Base-by-base conservation (phyloP, 2,329 filamentous ascomycete species). In the Calonectria hawksworthii region DNA sequence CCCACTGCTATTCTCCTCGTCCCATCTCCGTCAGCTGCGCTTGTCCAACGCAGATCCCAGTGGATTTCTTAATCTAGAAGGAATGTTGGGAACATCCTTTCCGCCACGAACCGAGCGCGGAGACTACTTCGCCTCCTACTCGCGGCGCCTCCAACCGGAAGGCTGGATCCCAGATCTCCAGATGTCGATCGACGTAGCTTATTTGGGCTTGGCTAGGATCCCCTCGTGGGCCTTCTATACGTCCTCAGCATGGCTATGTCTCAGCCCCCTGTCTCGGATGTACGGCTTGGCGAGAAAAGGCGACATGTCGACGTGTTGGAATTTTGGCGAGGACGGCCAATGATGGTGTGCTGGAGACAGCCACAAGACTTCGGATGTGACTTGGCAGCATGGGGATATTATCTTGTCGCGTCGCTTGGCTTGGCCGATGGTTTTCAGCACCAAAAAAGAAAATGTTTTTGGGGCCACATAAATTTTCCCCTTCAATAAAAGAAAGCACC, bases 141-240 rank as follows among this genome's bases (percentile, higher is more conserved):
- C 56, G 16, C 6, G 13, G 41, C 47, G 10, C 38, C 51, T 23
- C 18, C 56, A 65, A 54, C 36, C 34, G n/a, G 47, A 65, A 44
- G 32, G 23, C 32, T 23, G 28, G 30, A 64, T 50, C n/a, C 11
- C 23, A 36, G 30, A 64, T 44, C 32, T 36, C 30, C 26, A 54
- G 21, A 65, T 71, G 59, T 14, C 47, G 59, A 71, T 71, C 47
- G 44, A 54, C 54, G 26, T 23, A 50, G n/a, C 36, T 64, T 44
- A 41, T 44, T 38, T 63, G 26, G 23, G 54, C 41, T 51, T 50
- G 41, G 67, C 41, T 47, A 10, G 34, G 51, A 56, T 54, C 23
- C n/a, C n/a, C n/a, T n/a, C 51, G 51, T 56, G 51, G 26, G 50
- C 34, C 4, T 5, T 7, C n/a, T 14, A 41, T 21, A 21, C 38